phyloP scores from a whole-genome alignment of 129 eudicot genomes.

The Ambrosia artemisiifolia region DNA sequence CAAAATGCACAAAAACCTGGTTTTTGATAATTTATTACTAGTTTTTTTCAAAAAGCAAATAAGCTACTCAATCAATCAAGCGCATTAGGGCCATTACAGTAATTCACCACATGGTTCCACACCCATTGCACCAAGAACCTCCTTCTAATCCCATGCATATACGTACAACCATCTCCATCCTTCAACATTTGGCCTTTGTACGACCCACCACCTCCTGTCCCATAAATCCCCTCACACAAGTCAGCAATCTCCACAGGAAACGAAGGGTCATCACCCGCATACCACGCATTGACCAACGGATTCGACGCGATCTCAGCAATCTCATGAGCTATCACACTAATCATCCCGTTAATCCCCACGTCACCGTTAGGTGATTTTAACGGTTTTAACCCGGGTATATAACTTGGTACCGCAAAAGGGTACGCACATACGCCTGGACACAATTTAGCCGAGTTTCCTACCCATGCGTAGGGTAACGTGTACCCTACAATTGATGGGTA shows the following conservation, averaged over 20 bases:
- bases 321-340: not conserved
- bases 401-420: not conserved
- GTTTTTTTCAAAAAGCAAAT: too few relatives aligned
- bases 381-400: too few relatives aligned
- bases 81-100: not conserved
- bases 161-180: too few relatives aligned
- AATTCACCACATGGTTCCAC: too few relatives aligned
- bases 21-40: too few relatives aligned
- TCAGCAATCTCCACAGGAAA: not conserved
- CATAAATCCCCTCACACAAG: not conserved
- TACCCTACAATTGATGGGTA: constrained; percentile 56
- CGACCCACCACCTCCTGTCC: not conserved
- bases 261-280: not conserved
- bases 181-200: not conserved
- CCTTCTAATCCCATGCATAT: too few relatives aligned
- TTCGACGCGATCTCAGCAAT: not conserved
- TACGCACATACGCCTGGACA: constrained; percentile 65
- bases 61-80: not conserved
- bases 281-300: not conserved
- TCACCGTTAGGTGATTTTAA: too few relatives aligned
- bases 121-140: too few relatives aligned
- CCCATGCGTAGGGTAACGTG: constrained; percentile 31
- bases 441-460: constrained; percentile 49
- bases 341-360: too few relatives aligned
- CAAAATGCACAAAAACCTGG: too few relatives aligned